Conservation (phyloP, 768 basidiomycete species). For the Termitomyces eurrhizus region DNA sequence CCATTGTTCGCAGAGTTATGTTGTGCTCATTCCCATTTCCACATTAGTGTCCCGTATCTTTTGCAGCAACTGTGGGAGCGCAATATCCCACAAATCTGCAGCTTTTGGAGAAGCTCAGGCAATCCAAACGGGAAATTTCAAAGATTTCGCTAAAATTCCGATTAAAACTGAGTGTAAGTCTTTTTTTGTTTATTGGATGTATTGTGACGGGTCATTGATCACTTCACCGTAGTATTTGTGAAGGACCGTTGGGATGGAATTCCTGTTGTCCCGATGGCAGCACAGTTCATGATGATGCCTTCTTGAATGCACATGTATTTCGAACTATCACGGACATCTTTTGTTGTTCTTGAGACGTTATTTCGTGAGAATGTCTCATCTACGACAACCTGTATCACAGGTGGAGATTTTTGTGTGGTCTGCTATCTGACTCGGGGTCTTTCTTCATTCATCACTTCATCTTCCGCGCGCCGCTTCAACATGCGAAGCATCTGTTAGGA, state of each 20-base stretch:
- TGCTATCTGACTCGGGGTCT: not conserved
- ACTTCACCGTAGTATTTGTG: slow-evolving; percentile 24
- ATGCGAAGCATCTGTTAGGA: not conserved
- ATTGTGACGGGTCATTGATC: not conserved
- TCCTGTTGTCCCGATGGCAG: slow-evolving; percentile 19
- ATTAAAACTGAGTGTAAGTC: slow-evolving; percentile 28
- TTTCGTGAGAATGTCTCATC: not conserved
- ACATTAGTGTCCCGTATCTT: slow-evolving; percentile 31
- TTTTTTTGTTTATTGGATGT: not conserved
- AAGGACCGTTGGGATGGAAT: slow-evolving; percentile 31
- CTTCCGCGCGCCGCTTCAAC: not conserved
- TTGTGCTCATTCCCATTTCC: not conserved
- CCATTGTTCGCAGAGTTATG: not conserved
- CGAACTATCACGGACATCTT: not conserved
- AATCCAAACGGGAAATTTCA: slow-evolving; percentile 35
- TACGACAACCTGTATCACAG: not conserved
- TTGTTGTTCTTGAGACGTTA: not conserved
- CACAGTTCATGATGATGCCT: slow-evolving; percentile 23
- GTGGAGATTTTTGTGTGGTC: not conserved
- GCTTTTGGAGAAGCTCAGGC: slow-evolving; percentile 32
- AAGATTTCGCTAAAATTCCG: slow-evolving; percentile 25
- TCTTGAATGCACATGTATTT: not conserved
- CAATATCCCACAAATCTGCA: slow-evolving; percentile 30
- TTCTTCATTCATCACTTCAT: not conserved
- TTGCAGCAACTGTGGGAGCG: slow-evolving; percentile 33